Percentiles rank a stretch among this genome's conserved stretches.
phyloP scores from a whole-genome alignment of 805 yeast genomes.

The Teunomyces panamensis region DNA sequence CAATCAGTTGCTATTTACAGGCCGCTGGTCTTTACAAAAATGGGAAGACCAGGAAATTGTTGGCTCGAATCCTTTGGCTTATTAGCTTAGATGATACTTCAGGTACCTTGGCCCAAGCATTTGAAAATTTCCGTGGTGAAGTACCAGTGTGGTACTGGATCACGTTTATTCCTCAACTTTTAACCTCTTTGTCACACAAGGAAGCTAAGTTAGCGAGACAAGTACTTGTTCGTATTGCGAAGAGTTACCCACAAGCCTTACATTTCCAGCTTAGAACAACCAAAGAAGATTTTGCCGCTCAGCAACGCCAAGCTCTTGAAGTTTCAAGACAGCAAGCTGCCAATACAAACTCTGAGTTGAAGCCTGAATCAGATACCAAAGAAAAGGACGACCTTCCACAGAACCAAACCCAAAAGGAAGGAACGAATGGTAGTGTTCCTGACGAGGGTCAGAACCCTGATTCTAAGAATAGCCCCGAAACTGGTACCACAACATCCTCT shows the following conservation, averaged over 20 bases:
- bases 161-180: slow-evolving; percentile 89
- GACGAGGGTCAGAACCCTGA: background rate
- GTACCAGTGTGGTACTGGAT: slow-evolving; percentile 99
- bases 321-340: slow-evolving; percentile 21
- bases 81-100: slow-evolving; percentile 84
- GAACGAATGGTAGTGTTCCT: background rate
- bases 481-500: background rate
- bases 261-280: slow-evolving; percentile 96
- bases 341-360: slow-evolving; percentile 2
- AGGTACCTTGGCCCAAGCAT: slow-evolving; percentile 80
- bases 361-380: slow-evolving; percentile 4
- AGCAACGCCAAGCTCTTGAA: slow-evolving; percentile 69
- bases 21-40: slow-evolving; percentile 96
- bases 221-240: slow-evolving; percentile 87
- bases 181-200: slow-evolving; percentile 84
- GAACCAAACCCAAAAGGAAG: slow-evolving; percentile 5
- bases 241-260: slow-evolving; percentile 94
- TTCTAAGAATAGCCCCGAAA: background rate
- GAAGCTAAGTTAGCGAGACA: slow-evolving; percentile 89
- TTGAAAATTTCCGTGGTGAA: slow-evolving; percentile 90
- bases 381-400: slow-evolving; percentile 6
- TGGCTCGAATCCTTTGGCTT: slow-evolving; percentile 91
- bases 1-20: slow-evolving; percentile 92
- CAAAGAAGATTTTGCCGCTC: slow-evolving; percentile 85
- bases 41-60: slow-evolving; percentile 80